Conservation (phyloP, 108 stramenopile species). For the Fragilaria radians region DNA sequence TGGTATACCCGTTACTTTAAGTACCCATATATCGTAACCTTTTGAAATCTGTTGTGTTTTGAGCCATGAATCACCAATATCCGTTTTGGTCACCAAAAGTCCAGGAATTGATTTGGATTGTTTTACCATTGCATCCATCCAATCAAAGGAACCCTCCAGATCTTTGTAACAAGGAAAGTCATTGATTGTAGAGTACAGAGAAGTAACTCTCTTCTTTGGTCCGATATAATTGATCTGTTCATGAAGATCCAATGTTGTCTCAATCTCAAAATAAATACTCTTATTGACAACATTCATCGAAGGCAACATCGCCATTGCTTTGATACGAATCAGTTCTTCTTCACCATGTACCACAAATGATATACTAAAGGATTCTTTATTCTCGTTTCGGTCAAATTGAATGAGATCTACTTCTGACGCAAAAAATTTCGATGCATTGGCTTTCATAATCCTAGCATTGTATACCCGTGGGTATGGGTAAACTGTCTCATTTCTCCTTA, state of each 20-base stretch:
- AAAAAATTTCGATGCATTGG: not conserved
- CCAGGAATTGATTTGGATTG: not conserved
- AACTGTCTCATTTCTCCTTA: too few relatives aligned
- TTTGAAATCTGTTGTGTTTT: conserved; percentile 3
- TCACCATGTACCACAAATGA: not conserved
- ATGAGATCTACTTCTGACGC: not conserved
- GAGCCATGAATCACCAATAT: conserved; percentile 34
- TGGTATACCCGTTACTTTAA: conserved; percentile 35
- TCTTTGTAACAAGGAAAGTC: conserved; percentile 4
- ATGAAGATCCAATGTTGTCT: not conserved
- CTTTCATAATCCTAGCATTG: not conserved
- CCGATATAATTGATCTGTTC: not conserved
- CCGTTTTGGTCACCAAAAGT: conserved; percentile 3
- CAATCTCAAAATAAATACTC: not conserved
- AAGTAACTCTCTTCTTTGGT: not conserved
- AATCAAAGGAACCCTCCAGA: conserved; percentile 7
- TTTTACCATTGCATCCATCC: conserved; percentile 7
- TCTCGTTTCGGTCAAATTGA: not conserved
- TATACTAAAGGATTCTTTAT: not conserved
- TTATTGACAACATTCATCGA: not conserved
- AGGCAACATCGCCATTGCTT: not conserved
- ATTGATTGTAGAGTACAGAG: not conserved
- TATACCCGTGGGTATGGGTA: not conserved
- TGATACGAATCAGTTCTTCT: not conserved
- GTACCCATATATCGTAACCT: conserved; percentile 34